phyloP scores from a whole-genome alignment of 805 yeast species.

The Groenewaldozyma salmanticensis region DNA sequence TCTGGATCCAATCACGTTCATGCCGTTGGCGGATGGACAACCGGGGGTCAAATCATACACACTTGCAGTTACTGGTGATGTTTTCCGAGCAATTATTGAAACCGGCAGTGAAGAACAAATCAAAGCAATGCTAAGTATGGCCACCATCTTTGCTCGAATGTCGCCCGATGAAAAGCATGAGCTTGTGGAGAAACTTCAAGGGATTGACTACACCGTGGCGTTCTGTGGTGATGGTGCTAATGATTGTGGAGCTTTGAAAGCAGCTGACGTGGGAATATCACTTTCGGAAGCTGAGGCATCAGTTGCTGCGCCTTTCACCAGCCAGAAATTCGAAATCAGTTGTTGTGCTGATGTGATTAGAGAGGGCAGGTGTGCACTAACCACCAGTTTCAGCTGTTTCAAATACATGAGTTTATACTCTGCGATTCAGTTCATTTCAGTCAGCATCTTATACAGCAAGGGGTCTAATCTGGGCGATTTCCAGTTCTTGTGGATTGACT shows the following conservation, averaged over 20 bases:
- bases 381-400: conserved; percentile 93
- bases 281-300: conserved; percentile 96
- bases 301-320: conserved; percentile 97
- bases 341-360: conserved; percentile 86
- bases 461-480: conserved; percentile 96
- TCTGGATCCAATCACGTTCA: conserved; percentile 57
- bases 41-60: conserved; percentile 41
- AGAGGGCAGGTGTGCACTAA: conserved; percentile 92
- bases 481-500: conserved; percentile 89
- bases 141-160: conserved; percentile 89
- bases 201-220: conserved; percentile 83
- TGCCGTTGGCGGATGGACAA: conserved; percentile 14
- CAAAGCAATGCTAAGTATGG: conserved; percentile 55
- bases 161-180: conserved; percentile 99
- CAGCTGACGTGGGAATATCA: conserved; percentile 95
- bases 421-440: conserved; percentile 89
- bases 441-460: conserved; percentile 70
- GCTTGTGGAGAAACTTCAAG: conserved; percentile 76
- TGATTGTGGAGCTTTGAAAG: conserved; percentile 96
- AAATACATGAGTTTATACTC: conserved; percentile 96
- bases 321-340: conserved; percentile 78
- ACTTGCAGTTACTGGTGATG: conserved; percentile 87
- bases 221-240: conserved; percentile 99
- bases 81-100: conserved; percentile 66
- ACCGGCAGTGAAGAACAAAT: conserved; percentile 34